Evolutionary conservation across 495 filamentous ascomycete genomes (phyloP).

Genomic region (Jackrogersella multiformis): DNA sequence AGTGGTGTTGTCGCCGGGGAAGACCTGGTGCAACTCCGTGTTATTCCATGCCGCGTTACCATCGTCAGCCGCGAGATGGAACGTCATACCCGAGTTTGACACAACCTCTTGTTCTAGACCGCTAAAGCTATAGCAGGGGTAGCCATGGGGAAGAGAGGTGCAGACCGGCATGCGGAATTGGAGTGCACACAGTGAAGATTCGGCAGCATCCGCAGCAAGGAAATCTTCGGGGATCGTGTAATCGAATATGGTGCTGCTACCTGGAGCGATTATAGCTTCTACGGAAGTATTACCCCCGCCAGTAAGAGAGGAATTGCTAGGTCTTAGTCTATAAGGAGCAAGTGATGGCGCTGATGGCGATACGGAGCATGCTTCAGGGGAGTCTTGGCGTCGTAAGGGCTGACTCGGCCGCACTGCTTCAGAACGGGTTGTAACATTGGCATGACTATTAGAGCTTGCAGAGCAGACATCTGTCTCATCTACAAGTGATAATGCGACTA

Average conservation of each 20-base stretch:
- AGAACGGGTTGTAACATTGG: constrained; percentile 2
- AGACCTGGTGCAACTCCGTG: constrained; percentile 39
- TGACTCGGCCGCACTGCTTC: not conserved
- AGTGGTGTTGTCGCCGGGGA: constrained; percentile 34
- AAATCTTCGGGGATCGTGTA: constrained; percentile 37
- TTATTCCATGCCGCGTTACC: constrained; percentile 36
- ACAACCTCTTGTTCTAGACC: constrained; percentile 44
- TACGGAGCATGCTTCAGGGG: constrained; percentile 31
- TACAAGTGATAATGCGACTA: constrained; percentile 35
- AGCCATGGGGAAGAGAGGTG: constrained; percentile 37
- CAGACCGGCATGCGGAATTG: constrained; percentile 47
- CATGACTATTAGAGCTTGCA: constrained; percentile 5
- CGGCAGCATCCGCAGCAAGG: not conserved
- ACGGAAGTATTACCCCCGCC: constrained; percentile 15
- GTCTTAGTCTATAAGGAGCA: constrained; percentile 29
- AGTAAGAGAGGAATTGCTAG: constrained; percentile 12
- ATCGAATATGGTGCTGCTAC: constrained; percentile 33
- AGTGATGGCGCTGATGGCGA: constrained; percentile 41
- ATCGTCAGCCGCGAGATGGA: constrained; percentile 37
- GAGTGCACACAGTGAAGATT: constrained; percentile 36
- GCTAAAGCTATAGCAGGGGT: constrained; percentile 44
- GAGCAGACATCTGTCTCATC: constrained; percentile 33
- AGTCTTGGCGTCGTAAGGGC: constrained; percentile 9
- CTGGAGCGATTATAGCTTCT: constrained; percentile 22
- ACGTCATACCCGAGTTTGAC: constrained; percentile 42